Conservation (phyloP, 1,284 basidiomycete species). For the Cutaneotrichosporon daszewskae region DNA sequence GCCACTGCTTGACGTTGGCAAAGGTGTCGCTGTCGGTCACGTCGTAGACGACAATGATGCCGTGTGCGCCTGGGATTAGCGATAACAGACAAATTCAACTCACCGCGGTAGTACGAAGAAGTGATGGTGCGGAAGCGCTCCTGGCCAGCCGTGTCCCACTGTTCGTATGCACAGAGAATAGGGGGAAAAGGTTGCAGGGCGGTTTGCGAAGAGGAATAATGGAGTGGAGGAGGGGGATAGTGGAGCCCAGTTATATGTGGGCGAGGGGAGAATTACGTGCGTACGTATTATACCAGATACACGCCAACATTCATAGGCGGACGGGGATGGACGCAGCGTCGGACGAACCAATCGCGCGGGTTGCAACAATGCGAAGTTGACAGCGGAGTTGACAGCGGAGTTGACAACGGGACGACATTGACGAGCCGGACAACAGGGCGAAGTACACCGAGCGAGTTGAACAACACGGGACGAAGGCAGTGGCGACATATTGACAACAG, state of each 20-base stretch:
- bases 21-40: constrained; percentile 85
- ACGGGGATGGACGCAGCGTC: constrained; percentile 11
- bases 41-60: constrained; percentile 98
- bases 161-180: constrained; percentile 22
- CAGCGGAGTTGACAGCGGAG: not conserved
- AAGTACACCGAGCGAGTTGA: not conserved
- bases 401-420: not conserved
- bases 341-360: constrained; percentile 3
- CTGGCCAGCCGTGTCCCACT: constrained; percentile 99
- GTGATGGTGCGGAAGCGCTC: constrained; percentile 98
- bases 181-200: constrained; percentile 14
- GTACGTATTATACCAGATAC: constrained; percentile 24
- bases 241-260: constrained; percentile 9
- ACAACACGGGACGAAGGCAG: not conserved
- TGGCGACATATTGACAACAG: not conserved
- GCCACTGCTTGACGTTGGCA: constrained; percentile 98
- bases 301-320: constrained; percentile 28
- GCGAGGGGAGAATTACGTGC: constrained; percentile 8
- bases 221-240: constrained; percentile 9
- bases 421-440: not conserved
- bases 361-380: not conserved
- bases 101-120: constrained; percentile 81
- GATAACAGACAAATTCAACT: constrained; percentile 1
- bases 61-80: constrained; percentile 74
- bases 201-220: constrained; percentile 12